A percentile compares a stretch with the other conserved stretches of the same genome.
These are phyloP conservation scores for Lepidopterella palustris DNA, from an alignment of 495 filamentous ascomycete genomes.

Conservation along the genomic window DNA sequence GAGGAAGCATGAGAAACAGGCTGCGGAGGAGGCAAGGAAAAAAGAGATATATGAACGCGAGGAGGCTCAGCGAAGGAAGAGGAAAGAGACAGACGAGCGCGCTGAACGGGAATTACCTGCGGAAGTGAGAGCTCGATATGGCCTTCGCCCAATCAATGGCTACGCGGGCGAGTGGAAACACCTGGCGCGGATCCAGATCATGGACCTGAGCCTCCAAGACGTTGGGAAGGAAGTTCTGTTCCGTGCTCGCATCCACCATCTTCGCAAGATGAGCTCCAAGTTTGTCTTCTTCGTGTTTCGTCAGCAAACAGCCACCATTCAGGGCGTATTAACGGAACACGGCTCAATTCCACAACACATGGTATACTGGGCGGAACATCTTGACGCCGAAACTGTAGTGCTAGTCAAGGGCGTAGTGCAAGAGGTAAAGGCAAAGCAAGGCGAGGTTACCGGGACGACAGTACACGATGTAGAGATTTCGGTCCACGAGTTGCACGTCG, in stretches of 20 bases:
- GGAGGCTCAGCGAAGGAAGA: constrained; percentile 28
- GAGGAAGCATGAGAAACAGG: constrained; percentile 37
- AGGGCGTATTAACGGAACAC: constrained; percentile 64
- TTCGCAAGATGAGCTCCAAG: constrained; percentile 81
- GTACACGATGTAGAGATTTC: constrained; percentile 39
- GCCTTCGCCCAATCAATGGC: constrained; percentile 35
- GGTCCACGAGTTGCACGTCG: constrained; percentile 47
- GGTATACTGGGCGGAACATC: constrained; percentile 62
- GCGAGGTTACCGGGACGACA: constrained; percentile 43
- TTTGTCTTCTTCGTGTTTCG: constrained; percentile 87
- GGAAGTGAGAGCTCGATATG: constrained; percentile 34
- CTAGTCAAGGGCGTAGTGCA: constrained; percentile 42
- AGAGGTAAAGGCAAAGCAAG: constrained; percentile 45
- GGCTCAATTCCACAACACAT: constrained; percentile 51
- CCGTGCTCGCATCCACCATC: constrained; percentile 79
- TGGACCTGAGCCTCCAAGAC: constrained; percentile 31
- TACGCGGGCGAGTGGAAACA: constrained; percentile 38
- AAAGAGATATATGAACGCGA: constrained; percentile 30
- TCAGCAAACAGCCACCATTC: constrained; percentile 73
- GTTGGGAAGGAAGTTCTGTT: constrained; percentile 72
- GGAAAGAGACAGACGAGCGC: constrained; percentile 33
- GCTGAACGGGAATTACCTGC: constrained; percentile 34
- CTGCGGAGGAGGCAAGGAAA: constrained; percentile 28
- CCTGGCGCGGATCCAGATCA: constrained; percentile 37
- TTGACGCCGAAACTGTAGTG: constrained; percentile 62